Evolutionary conservation across 2,329 filamentous ascomycete species (phyloP).

Genomic region (Trichoderma sp.): DNA sequence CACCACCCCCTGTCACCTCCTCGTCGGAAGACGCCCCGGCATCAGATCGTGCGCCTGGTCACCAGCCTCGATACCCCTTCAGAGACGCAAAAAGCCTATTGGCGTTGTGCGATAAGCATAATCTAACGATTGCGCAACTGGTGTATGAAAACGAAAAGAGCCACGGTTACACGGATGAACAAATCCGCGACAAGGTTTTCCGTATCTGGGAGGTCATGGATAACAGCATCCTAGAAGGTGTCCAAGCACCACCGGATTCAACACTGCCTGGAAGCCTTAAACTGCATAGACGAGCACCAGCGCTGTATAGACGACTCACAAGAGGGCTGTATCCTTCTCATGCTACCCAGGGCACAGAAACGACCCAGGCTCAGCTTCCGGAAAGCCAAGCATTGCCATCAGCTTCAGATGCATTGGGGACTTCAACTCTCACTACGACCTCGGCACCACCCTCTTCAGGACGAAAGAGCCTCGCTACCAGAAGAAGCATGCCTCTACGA

Average conservation of each 20-base stretch:
- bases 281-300: slow-evolving; percentile 8
- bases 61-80: slow-evolving; percentile 10
- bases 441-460: neutral
- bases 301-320: slow-evolving; percentile 14
- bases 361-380: neutral
- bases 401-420: neutral
- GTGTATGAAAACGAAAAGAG: slow-evolving; percentile 17
- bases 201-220: slow-evolving; percentile 17
- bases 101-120: slow-evolving; percentile 6
- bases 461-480: neutral
- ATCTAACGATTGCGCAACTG: slow-evolving; percentile 9
- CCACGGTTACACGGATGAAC: slow-evolving; percentile 4
- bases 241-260: slow-evolving; percentile 12
- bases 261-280: slow-evolving; percentile 2
- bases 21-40: neutral
- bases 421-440: neutral
- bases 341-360: neutral
- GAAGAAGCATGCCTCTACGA: neutral
- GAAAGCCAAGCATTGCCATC: neutral
- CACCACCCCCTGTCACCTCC: neutral
- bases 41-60: neutral
- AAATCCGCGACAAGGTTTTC: slow-evolving; percentile 10
- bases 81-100: slow-evolving; percentile 12
- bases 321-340: slow-evolving; percentile 11
- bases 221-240: slow-evolving; percentile 9